These are phyloP conservation scores for Xylaria sp. DNA, from an alignment of 2,329 filamentous ascomycete genomes.

Conservation along the genomic window DNA sequence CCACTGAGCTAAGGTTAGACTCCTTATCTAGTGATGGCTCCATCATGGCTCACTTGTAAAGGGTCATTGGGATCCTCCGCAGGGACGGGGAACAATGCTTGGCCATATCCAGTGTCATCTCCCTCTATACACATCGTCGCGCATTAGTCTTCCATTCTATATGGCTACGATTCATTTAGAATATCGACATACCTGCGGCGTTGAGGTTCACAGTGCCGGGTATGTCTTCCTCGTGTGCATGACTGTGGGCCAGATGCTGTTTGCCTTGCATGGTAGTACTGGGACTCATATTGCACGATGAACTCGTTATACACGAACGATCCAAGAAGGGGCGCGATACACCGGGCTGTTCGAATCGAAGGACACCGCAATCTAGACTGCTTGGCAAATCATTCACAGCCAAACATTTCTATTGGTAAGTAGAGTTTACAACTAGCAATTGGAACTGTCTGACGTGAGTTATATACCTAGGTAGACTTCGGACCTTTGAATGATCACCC, in stretches of 20 bases:
- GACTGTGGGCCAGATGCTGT: constrained; percentile 38
- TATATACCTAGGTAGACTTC: constrained; percentile 15
- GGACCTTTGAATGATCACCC: constrained; percentile 2
- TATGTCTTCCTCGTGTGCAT: constrained; percentile 39
- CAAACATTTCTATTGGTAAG: neutral
- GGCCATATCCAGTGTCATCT: constrained; percentile 39
- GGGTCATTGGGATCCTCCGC: constrained; percentile 41
- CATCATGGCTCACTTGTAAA: constrained; percentile 32
- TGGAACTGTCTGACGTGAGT: neutral
- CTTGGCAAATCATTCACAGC: constrained; percentile 1
- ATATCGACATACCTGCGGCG: constrained; percentile 32
- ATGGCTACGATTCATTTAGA: neutral
- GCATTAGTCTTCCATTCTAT: neutral
- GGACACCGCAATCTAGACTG: neutral
- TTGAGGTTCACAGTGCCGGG: constrained; percentile 40
- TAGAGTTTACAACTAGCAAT: neutral
- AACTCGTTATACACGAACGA: neutral
- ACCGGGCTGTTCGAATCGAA: neutral
- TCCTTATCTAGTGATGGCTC: neutral
- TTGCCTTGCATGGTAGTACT: constrained; percentile 10
- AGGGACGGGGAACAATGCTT: constrained; percentile 39
- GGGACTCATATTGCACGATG: constrained; percentile 26
- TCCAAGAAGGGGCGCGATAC: neutral
- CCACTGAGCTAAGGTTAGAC: constrained; percentile 51
- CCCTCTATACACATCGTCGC: constrained; percentile 31